Conservation (phyloP, 163 green algal genomes). For the Chlamydomonas reinhardtii region DNA sequence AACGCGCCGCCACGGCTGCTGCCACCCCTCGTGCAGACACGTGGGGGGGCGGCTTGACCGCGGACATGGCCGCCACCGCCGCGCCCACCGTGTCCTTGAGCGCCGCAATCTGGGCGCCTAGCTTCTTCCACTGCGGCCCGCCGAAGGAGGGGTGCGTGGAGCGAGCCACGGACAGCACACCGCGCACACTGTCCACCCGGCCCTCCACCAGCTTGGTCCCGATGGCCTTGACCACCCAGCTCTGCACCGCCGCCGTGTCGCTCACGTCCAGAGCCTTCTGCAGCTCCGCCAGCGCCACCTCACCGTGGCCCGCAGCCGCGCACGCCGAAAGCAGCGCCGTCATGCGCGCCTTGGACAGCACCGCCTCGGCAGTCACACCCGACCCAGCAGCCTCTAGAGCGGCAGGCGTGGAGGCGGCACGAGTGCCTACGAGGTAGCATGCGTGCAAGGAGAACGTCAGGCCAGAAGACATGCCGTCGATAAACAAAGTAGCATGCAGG, state of each 20-base stretch:
- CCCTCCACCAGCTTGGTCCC: constrained; percentile 70
- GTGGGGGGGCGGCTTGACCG: constrained; percentile 16
- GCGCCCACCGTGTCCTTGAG: constrained; percentile 55
- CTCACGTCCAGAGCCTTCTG: constrained; percentile 62
- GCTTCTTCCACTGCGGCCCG: constrained; percentile 54
- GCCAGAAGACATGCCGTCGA: no score
- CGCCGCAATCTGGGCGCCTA: constrained; percentile 53
- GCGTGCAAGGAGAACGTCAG: no score
- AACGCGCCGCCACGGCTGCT: constrained; percentile 1
- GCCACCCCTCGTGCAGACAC: neutral
- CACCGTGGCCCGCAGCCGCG: constrained; percentile 20
- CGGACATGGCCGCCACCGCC: neutral
- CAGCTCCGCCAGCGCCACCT: constrained; percentile 48
- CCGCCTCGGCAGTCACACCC: constrained; percentile 22
- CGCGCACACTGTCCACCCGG: constrained; percentile 62
- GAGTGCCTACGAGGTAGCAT: constrained; percentile 37
- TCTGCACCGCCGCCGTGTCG: constrained; percentile 53
- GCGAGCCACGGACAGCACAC: constrained; percentile 50
- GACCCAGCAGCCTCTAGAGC: constrained; percentile 46
- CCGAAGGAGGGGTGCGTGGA: constrained; percentile 66
- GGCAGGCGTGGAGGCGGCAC: constrained; percentile 49
- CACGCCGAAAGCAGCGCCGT: constrained; percentile 56
- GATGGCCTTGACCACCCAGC: constrained; percentile 68
- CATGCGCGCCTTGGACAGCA: constrained; percentile 58
- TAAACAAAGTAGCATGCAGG: no score